phyloP scores from a whole-genome alignment of 495 filamentous ascomycete species.

The Penicillium dipodomyicola region DNA sequence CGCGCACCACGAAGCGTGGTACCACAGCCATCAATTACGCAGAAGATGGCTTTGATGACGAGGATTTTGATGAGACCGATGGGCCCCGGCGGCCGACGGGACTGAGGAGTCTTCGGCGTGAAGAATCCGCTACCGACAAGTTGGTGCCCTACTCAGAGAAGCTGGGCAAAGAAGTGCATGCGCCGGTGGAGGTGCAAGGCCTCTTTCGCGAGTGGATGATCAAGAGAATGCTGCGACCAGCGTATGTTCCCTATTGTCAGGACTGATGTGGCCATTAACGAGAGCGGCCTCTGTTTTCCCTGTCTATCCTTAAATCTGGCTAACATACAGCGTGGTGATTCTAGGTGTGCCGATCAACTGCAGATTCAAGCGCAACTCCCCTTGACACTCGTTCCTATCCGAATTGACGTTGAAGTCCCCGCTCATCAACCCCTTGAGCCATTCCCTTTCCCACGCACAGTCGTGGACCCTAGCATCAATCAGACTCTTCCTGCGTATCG shows the following conservation, averaged over 20 bases:
- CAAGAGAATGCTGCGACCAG: slow-evolving; percentile 60
- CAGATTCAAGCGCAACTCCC: slow-evolving; percentile 83
- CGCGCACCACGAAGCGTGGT: slow-evolving; percentile 92
- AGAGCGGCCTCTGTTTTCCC: slow-evolving; percentile 5
- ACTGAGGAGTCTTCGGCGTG: slow-evolving; percentile 74
- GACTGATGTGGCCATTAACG: slow-evolving; percentile 1
- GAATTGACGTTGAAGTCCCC: slow-evolving; percentile 90
- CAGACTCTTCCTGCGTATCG: slow-evolving; percentile 71
- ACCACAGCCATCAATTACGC: slow-evolving; percentile 97
- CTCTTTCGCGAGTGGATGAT: slow-evolving; percentile 95
- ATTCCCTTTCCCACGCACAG: slow-evolving; percentile 62
- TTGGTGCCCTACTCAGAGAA: slow-evolving; percentile 63
- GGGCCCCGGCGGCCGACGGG: slow-evolving; percentile 77
- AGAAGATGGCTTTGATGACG: slow-evolving; percentile 91
- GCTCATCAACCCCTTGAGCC: slow-evolving; percentile 72
- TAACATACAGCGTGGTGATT: slow-evolving; percentile 13
- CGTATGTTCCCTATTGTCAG: slow-evolving; percentile 32
- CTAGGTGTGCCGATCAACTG: slow-evolving; percentile 59
- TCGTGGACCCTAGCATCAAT: slow-evolving; percentile 60
- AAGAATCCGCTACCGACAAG: slow-evolving; percentile 63
- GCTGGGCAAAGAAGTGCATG: slow-evolving; percentile 77
- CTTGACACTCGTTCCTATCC: slow-evolving; percentile 88
- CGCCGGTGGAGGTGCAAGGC: slow-evolving; percentile 80
- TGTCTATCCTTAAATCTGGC: slow-evolving; percentile 1
- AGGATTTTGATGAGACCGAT: slow-evolving; percentile 88